Evolutionary conservation across 192 early-diverging fungal genomes (phyloP), one percentile per base, ranked within the genome.

Genomic region (Coemansia sp.): DNA sequence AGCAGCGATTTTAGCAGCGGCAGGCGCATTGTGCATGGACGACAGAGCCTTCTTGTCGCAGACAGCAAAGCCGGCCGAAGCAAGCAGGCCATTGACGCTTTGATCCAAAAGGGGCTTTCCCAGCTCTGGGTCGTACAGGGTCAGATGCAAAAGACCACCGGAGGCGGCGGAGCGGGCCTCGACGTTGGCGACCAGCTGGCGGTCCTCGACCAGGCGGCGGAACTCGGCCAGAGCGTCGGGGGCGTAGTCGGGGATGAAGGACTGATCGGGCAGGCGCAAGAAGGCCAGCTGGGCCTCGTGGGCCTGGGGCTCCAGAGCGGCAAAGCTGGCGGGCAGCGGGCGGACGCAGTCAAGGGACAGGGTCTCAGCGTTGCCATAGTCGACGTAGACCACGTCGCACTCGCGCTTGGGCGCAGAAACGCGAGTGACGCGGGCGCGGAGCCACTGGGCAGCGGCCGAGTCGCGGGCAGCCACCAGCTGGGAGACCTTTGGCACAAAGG

Each of bases 301-400:
- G 19, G 93, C 87, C 54, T 92, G 90, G 14, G 88, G 73, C 10
- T 85, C 81, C 36, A 87, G 68, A 17, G 70, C 61, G 34, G 67
- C 76, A 75, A 95, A 95, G 42, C 82, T 71, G 11, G 80, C 36
- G n/a, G 89, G 81, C 30, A 99, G 74, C 2, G 90, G 82, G 17
- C 89, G 86, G 23, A 94, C 47, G 7, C 87, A 83, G 27, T 84
- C 80, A 22, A 79, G 51, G 3, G 87, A 74, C 23, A 99, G 49
- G 3, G 80, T 75, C 60, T 99, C 94, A 3, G 86, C 82, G 76
- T 99, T 99, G 40, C 96, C 96, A 78, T 91, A 97, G 78, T 99
- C 96, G 38, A 96, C 70, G 67, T 95, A 99, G 5, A 83, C 53
- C 2, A 99, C 88, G 31, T 88, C 78, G 46, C 80, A 86, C 30